A percentile compares a stretch with the other conserved stretches of the same genome.
Conservation (phyloP, 2,329 filamentous ascomycete genomes). For the Aspergillus alliaceus region DNA sequence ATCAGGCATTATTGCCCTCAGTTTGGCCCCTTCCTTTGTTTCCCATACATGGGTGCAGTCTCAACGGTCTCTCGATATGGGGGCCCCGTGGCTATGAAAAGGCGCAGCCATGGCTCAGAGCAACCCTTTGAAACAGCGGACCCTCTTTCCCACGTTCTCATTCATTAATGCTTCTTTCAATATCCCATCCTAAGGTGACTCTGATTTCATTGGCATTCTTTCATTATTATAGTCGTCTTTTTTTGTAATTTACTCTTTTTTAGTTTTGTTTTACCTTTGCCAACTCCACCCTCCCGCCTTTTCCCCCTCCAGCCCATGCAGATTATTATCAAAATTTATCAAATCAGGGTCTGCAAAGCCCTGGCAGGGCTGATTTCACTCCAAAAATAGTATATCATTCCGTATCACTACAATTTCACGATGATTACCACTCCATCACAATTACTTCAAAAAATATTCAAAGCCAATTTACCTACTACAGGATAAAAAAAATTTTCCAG, state of each 20-base stretch:
- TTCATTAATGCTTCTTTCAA: neutral
- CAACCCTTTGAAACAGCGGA: conserved; percentile 14
- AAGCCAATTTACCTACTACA: no score
- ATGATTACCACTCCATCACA: neutral
- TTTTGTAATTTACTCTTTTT: neutral
- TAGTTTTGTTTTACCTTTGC: neutral
- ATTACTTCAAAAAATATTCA: neutral
- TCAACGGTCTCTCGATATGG: neutral
- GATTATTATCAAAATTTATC: neutral
- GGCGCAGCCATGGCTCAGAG: conserved; percentile 22
- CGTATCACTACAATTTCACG: neutral
- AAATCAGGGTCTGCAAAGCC: neutral
- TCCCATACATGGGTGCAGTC: conserved; percentile 1
- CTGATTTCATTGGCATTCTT: neutral
- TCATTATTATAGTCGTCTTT: neutral
- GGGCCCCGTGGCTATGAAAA: conserved; percentile 21
- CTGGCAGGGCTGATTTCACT: conserved; percentile 10
- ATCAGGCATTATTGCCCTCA: conserved; percentile 13
- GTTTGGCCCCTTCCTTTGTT: conserved; percentile 11
- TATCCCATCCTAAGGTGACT: no score
- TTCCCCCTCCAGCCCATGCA: neutral
- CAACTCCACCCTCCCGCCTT: neutral
- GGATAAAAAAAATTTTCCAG: no score
- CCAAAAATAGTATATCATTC: conserved; percentile 1
- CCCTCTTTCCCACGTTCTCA: neutral